Evolutionary conservation across 805 yeast species (phyloP), one percentile per base, ranked within the genome.

Genomic region (Torulaspora franciscae): DNA sequence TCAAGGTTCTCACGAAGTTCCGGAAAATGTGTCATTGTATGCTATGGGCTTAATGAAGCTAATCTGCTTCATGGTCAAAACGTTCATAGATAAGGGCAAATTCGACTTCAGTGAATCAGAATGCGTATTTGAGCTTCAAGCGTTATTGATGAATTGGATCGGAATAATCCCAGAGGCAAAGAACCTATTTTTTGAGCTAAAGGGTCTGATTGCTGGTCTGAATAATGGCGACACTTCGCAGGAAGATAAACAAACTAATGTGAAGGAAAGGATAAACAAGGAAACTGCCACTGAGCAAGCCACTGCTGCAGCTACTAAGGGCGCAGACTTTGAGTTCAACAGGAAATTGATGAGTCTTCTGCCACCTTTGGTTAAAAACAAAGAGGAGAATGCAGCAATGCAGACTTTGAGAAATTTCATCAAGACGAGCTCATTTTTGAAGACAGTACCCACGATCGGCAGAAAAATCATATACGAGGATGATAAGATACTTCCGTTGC

Each of bases 111-210:
- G 67, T 27, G 70, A 71, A 35, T 69, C 74, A 10, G 85, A 81
- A 49, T 81, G 78, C 56, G 66, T 72, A 7, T 71, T 77, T 43
- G 87, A 81, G 51, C 58, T 83, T 17, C 83, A 80, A 52, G 72
- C 78, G 7, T 65, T 83, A 28, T 63, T 83, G 39, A 71, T 83
- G 50, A 76, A 75, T 44, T 82, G 87, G 86, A 75, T 83, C 28
- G 81, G 83, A 4, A 67, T 68, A 2, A 50, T 80, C 0, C 81
- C 83, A 0, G 85, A 79, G 42, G 88, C 89, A 0, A 70, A 81
- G 49, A 75, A 72, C 34, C 55, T 83, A 4, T 82, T 76, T 52
- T 79, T 78, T 49, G 54, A 49, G 43, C 52, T 69, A 23, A 68
- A 67, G 48, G 39, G 58, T 11, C 41, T 44, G 15, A 39, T 56